Percentiles rank a stretch among this genome's conserved stretches.
Evolutionary conservation across 192 early-diverging fungal genomes (phyloP).

Genomic region (Gigaspora rosea): DNA sequence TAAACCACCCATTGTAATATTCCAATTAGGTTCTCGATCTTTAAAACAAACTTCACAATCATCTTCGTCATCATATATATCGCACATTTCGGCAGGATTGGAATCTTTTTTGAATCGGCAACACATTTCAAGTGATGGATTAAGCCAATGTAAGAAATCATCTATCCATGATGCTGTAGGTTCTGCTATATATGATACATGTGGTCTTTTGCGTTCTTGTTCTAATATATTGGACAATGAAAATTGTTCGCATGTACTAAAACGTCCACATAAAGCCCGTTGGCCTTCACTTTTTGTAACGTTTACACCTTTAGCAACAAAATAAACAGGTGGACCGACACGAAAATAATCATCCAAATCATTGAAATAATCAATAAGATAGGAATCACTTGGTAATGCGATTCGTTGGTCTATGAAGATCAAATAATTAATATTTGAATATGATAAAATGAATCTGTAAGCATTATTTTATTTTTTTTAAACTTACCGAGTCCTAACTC

Average conservation of each 20-base stretch:
- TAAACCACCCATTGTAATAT: slow-evolving; percentile 56
- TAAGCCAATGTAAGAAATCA: slow-evolving; percentile 67
- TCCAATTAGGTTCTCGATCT: slow-evolving; percentile 49
- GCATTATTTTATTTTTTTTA: neutral
- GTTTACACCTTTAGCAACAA: slow-evolving; percentile 56
- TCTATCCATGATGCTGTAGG: slow-evolving; percentile 66
- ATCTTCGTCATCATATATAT: slow-evolving; percentile 52
- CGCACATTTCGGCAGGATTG: slow-evolving; percentile 46
- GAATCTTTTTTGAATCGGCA: slow-evolving; percentile 52
- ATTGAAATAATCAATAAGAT: slow-evolving; percentile 65
- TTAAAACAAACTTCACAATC: slow-evolving; percentile 50
- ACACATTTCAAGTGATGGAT: slow-evolving; percentile 55
- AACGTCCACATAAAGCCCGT: slow-evolving; percentile 59
- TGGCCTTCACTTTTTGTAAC: slow-evolving; percentile 49
- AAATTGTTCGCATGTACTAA: slow-evolving; percentile 51
- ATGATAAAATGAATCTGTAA: too few species aligned
- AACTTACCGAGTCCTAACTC: slow-evolving; percentile 55
- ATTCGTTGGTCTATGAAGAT: slow-evolving; percentile 53
- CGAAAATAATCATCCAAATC: slow-evolving; percentile 60
- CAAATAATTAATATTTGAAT: neutral
- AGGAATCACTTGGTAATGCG: slow-evolving; percentile 64
- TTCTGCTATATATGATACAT: slow-evolving; percentile 61
- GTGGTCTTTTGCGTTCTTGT: slow-evolving; percentile 62
- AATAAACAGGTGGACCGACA: slow-evolving; percentile 68
- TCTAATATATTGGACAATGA: slow-evolving; percentile 65